These are phyloP conservation scores for Bipolaris victoriae DNA, from an alignment of 2,329 filamentous ascomycete genomes.

Conservation along the genomic window DNA sequence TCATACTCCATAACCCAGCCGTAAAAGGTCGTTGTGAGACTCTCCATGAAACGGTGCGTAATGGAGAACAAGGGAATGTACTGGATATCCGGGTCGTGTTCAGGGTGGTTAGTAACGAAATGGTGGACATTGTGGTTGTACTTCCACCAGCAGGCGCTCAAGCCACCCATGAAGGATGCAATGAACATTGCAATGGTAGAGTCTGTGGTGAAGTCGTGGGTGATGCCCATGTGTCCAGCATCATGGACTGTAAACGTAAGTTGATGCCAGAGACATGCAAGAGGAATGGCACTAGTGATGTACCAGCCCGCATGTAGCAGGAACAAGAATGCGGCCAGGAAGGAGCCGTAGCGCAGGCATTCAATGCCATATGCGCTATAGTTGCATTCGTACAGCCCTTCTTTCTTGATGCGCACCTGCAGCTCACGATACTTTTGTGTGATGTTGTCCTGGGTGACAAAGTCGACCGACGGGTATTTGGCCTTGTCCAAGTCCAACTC, in stretches of 20 bases:
- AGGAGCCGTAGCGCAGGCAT: constrained; percentile 70
- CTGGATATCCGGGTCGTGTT: constrained; percentile 94
- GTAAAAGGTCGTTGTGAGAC: constrained; percentile 69
- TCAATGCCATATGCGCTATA: constrained; percentile 82
- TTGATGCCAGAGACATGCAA: constrained; percentile 92
- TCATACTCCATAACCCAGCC: constrained; percentile 70
- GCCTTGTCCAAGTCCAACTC: constrained; percentile 77
- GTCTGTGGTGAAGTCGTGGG: constrained; percentile 84
- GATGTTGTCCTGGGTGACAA: constrained; percentile 74
- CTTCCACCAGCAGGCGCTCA: constrained; percentile 98
- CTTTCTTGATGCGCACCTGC: constrained; percentile 71
- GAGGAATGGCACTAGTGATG: constrained; percentile 70
- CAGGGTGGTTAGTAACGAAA: constrained; percentile 91
- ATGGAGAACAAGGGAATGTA: constrained; percentile 74
- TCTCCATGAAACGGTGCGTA: constrained; percentile 68
- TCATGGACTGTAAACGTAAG: constrained; percentile 93
- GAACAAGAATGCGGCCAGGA: constrained; percentile 67
- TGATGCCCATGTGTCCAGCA: constrained; percentile 96
- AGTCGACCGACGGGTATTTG: constrained; percentile 81
- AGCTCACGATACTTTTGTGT: constrained; percentile 81
- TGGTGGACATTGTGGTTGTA: constrained; percentile 95
- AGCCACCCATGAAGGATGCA: constrained; percentile 84
- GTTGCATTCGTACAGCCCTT: constrained; percentile 83
- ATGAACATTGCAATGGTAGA: constrained; percentile 87
- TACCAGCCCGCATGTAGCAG: constrained; percentile 53